These are phyloP conservation scores for Calonectria fujianensis DNA, from an alignment of 2,329 filamentous ascomycete species.

Conservation along the genomic window DNA sequence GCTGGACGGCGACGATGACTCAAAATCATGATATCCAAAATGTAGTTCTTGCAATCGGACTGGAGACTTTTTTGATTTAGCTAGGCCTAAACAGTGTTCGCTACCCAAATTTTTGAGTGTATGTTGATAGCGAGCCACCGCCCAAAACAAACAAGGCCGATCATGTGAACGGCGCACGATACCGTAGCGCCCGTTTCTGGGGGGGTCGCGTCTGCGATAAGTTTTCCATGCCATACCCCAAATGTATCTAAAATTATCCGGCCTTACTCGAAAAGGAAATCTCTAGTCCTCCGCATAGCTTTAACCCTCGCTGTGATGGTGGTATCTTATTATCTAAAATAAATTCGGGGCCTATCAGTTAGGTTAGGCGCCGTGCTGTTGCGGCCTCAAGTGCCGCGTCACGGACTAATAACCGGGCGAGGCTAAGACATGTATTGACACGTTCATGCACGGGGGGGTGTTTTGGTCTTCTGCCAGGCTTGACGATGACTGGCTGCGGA, in stretches of 20 bases:
- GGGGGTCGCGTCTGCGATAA: conserved; percentile 16
- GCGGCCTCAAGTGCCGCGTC: conserved; percentile 26
- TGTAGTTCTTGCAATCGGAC: not conserved
- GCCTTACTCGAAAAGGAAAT: conserved; percentile 15
- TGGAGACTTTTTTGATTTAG: conserved; percentile 12
- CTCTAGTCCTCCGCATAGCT: not conserved
- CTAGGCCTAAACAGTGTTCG: conserved; percentile 12
- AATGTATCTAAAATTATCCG: conserved; percentile 2
- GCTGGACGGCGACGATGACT: conserved; percentile 1
- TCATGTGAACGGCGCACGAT: conserved; percentile 29
- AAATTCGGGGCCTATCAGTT: conserved; percentile 17
- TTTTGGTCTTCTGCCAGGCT: not conserved
- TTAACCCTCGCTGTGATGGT: not conserved
- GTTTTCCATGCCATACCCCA: conserved; percentile 11
- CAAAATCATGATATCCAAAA: conserved; percentile 12
- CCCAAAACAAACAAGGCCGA: conserved; percentile 16
- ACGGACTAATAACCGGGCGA: conserved; percentile 18
- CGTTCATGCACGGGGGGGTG: conserved; percentile 18
- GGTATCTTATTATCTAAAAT: conserved; percentile 26
- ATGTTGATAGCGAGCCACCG: conserved; percentile 17
- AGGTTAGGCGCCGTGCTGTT: conserved; percentile 17
- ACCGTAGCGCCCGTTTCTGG: conserved; percentile 19
- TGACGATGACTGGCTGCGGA: not conserved
- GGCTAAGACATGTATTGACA: conserved; percentile 18
- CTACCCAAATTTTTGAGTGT: conserved; percentile 14